These are phyloP conservation scores for Collybiopsis confluens DNA, from an alignment of 768 basidiomycete genomes.

Conservation along the genomic window DNA sequence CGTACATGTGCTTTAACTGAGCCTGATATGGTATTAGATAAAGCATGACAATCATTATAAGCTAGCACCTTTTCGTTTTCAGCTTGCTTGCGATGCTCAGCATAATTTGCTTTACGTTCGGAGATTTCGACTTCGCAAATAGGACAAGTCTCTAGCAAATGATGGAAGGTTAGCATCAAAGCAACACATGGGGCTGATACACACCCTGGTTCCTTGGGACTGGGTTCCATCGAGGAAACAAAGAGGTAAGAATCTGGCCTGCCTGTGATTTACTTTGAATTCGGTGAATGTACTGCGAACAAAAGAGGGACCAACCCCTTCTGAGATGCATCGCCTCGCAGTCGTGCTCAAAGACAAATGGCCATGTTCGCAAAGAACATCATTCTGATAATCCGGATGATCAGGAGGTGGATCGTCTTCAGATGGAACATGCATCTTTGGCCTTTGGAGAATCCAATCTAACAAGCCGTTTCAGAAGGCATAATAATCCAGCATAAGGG, in stretches of 20 bases:
- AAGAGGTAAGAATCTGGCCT: slow-evolving; percentile 41
- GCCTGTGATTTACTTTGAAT: slow-evolving; percentile 40
- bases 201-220: slow-evolving; percentile 31
- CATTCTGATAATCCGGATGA: slow-evolving; percentile 44
- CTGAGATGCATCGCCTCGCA: slow-evolving; percentile 59
- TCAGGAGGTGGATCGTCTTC: slow-evolving; percentile 68
- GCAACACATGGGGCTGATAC: background rate
- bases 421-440: slow-evolving; percentile 67
- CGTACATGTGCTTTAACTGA: slow-evolving; percentile 58
- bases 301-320: slow-evolving; percentile 36
- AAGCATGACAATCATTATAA: slow-evolving; percentile 9
- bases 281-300: background rate
- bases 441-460: slow-evolving; percentile 75
- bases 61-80: slow-evolving; percentile 72
- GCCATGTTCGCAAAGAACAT: slow-evolving; percentile 75
- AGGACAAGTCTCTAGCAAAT: slow-evolving; percentile 44
- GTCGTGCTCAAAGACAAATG: slow-evolving; percentile 50
- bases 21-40: slow-evolving; percentile 37
- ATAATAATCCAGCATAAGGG: background rate
- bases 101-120: slow-evolving; percentile 57
- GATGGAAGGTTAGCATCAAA: background rate
- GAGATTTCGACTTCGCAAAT: slow-evolving; percentile 58
- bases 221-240: slow-evolving; percentile 69
- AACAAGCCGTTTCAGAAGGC: slow-evolving; percentile 3
- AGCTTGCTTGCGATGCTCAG: slow-evolving; percentile 56